Evolutionary conservation across 805 yeast species (phyloP).

Genomic region (Millerozyma miso): DNA sequence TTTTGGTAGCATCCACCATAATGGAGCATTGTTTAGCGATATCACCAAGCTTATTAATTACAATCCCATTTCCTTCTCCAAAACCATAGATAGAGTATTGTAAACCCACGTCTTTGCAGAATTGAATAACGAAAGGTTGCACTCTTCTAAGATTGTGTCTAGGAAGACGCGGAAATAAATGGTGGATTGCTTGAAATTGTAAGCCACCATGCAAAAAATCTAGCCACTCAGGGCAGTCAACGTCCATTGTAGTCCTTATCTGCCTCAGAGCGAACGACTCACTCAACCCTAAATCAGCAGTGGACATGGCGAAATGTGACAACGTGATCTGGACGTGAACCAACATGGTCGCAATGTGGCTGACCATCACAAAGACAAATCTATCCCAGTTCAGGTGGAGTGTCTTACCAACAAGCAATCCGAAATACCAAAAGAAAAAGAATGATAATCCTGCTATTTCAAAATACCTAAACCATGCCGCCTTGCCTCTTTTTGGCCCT

Average conservation of each 20-base stretch:
- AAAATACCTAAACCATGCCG: conserved; percentile 80
- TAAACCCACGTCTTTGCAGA: conserved; percentile 73
- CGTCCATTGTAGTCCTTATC: conserved; percentile 90
- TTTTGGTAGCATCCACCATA: conserved; percentile 66
- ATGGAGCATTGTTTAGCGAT: conserved; percentile 77
- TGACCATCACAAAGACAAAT: conserved; percentile 59
- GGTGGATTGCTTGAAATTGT: conserved; percentile 89
- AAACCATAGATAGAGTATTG: conserved; percentile 83
- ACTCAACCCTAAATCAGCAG: conserved; percentile 75
- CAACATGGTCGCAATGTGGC: conserved; percentile 80
- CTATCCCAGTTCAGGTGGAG: conserved; percentile 53
- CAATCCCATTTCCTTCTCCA: conserved; percentile 68
- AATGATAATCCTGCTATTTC: conserved; percentile 67
- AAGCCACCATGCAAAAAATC: conserved; percentile 90
- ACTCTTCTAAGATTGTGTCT: conserved; percentile 78
- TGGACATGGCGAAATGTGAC: conserved; percentile 91
- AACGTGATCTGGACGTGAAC: conserved; percentile 92
- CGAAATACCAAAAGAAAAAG: conserved; percentile 82
- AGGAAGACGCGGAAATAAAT: conserved; percentile 83
- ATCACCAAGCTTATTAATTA: conserved; percentile 64
- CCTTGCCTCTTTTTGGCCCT: conserved; percentile 78
- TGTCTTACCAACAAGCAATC: conserved; percentile 48
- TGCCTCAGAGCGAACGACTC: conserved; percentile 81
- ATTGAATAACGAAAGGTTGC: conserved; percentile 67
- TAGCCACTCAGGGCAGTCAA: conserved; percentile 88